Percentiles rank a stretch among this genome's conserved stretches.
Conservation (phyloP, 2,329 filamentous ascomycete species). For the Aspergillus alliaceus region DNA sequence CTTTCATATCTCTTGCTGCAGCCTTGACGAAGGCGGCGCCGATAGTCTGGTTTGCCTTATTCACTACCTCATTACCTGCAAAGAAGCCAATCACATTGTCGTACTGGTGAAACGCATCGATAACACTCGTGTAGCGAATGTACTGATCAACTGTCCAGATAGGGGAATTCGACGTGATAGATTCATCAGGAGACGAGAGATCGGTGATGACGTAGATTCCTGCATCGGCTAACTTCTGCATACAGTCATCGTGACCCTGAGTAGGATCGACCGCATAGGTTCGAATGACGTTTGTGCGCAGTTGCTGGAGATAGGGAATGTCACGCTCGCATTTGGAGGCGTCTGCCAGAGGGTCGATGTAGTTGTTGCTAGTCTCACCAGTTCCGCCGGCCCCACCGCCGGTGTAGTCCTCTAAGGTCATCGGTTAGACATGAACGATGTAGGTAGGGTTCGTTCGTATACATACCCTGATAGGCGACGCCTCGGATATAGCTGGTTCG, state of each 20-base stretch:
- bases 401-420: conserved; percentile 35
- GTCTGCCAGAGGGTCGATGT: conserved; percentile 81
- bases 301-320: conserved; percentile 73
- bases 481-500: conserved; percentile 75
- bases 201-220: conserved; percentile 97
- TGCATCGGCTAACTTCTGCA: conserved; percentile 75
- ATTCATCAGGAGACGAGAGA: conserved; percentile 74
- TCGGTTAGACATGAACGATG: conserved; percentile 40
- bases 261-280: conserved; percentile 89
- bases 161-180: conserved; percentile 80
- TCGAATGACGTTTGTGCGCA: conserved; percentile 89
- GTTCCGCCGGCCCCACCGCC: conserved; percentile 44
- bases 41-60: conserved; percentile 81
- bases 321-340: conserved; percentile 74
- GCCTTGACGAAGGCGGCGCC: conserved; percentile 97
- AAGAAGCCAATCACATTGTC: conserved; percentile 96
- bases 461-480: conserved; percentile 80
- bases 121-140: conserved; percentile 76
- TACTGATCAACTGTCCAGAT: conserved; percentile 78
- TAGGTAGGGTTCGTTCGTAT: background rate
- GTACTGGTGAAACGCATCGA: conserved; percentile 80
- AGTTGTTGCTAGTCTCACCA: conserved; percentile 46
- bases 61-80: conserved; percentile 95
- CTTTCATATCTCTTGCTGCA: conserved; percentile 92
- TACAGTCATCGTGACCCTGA: conserved; percentile 76